A percentile compares a stretch with the other conserved stretches of the same genome.
Evolutionary conservation across 768 basidiomycete species (phyloP).

Genomic region (Aureoboletus auriporus): DNA sequence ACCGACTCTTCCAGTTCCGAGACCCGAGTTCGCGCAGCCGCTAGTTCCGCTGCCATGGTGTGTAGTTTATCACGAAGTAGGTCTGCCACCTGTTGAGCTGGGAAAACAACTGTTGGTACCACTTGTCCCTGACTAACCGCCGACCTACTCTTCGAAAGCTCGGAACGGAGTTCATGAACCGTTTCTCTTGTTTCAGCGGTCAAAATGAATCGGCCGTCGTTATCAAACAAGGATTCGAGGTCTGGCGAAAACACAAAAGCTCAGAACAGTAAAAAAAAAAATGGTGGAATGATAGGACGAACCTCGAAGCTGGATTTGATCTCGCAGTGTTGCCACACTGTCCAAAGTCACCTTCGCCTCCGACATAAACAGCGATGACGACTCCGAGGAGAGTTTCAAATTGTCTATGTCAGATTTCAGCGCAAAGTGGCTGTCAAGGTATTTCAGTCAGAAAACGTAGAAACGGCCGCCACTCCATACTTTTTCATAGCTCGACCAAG

Average conservation of each 20-base stretch:
- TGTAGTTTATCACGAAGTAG: conserved; percentile 46
- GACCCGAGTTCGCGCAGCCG: conserved; percentile 38
- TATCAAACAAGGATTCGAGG: conserved; percentile 27
- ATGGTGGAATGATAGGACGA: not conserved
- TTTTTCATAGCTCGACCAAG: conserved; percentile 16
- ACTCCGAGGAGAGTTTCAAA: conserved; percentile 22
- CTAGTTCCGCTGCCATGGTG: conserved; percentile 37
- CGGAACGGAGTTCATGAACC: conserved; percentile 32
- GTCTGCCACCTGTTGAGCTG: conserved; percentile 48
- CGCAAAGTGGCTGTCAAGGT: conserved; percentile 20
- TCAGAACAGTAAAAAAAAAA: not conserved
- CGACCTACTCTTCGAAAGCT: conserved; percentile 33
- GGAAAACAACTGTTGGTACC: conserved; percentile 6
- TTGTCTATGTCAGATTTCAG: conserved; percentile 29
- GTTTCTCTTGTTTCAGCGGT: conserved; percentile 24
- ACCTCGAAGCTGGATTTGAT: conserved; percentile 26
- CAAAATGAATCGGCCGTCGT: conserved; percentile 22
- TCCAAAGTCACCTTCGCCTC: conserved; percentile 26
- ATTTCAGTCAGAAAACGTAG: conserved; percentile 1
- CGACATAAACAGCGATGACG: conserved; percentile 17
- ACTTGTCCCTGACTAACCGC: not conserved
- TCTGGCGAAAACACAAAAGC: conserved; percentile 12
- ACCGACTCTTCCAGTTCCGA: conserved; percentile 33
- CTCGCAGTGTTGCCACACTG: conserved; percentile 23
- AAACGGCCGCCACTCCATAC: conserved; percentile 7